phyloP scores from a whole-genome alignment of 164 flowering plant genomes.

The grape (Vitis vinifera) region DNA sequence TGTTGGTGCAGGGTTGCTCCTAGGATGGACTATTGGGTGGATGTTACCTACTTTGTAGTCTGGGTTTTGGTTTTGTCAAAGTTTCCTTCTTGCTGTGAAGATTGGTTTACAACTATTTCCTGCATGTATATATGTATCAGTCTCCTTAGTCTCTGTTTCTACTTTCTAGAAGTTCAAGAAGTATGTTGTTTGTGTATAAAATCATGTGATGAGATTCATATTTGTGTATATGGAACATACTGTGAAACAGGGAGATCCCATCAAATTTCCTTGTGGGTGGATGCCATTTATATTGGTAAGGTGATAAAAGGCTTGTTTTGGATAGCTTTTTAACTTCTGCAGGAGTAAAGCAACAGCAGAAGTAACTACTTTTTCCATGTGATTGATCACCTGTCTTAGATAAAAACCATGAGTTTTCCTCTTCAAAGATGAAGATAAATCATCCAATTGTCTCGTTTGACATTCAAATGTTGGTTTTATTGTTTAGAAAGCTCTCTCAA shows the following conservation, averaged over 20 bases:
- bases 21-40: constrained; percentile 59
- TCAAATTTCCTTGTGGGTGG: not conserved
- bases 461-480: too few species aligned
- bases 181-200: not conserved
- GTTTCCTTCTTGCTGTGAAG: constrained; percentile 3
- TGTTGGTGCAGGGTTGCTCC: constrained; percentile 49
- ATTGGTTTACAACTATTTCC: constrained; percentile 4
- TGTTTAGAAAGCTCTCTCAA: too few species aligned
- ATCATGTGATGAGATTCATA: not conserved
- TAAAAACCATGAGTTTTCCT: too few species aligned
- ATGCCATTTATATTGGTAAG: not conserved
- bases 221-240: not conserved
- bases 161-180: not conserved
- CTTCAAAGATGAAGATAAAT: too few species aligned
- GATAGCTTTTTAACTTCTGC: not conserved
- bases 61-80: not conserved
- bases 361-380: too few species aligned
- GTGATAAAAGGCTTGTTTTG: not conserved
- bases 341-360: too few species aligned
- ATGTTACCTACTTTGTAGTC: constrained; percentile 39
- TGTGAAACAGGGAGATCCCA: not conserved
- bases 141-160: not conserved
- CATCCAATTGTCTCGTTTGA: too few species aligned
- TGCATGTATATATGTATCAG: not conserved
- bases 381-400: too few species aligned